Conservation (phyloP, 352 stramenopile species). For the Globisporangium takayamanum region DNA sequence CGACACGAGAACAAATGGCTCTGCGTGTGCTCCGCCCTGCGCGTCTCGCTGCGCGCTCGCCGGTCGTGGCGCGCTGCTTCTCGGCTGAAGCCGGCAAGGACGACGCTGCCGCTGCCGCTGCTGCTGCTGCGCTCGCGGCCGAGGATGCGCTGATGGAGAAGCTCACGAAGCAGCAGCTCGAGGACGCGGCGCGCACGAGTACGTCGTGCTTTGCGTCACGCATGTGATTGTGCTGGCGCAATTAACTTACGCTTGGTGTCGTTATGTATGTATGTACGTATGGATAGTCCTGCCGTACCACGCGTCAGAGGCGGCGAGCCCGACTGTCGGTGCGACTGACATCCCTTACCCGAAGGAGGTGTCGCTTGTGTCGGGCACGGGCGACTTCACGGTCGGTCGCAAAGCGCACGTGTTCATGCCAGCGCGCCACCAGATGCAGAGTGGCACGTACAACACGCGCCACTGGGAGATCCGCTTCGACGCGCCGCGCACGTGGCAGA, state of each 20-base stretch:
- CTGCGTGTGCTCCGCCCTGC: conserved; percentile 34
- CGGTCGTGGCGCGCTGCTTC: conserved; percentile 29
- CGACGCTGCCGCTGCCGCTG: conserved; percentile 11
- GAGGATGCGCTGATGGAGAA: conserved; percentile 42
- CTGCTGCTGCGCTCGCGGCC: conserved; percentile 24
- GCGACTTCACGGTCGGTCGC: conserved; percentile 53
- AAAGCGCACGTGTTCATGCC: conserved; percentile 74
- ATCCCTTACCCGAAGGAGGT: conserved; percentile 62
- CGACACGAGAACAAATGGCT: conserved; percentile 22
- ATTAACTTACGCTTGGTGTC: not conserved
- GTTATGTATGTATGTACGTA: not conserved
- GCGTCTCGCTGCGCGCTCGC: conserved; percentile 8
- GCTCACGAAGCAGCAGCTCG: conserved; percentile 33
- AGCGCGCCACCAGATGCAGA: conserved; percentile 82
- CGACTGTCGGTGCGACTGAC: conserved; percentile 37
- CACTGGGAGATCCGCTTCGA: conserved; percentile 86
- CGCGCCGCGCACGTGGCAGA: conserved; percentile 78
- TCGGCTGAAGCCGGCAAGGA: conserved; percentile 38
- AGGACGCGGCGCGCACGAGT: conserved; percentile 52
- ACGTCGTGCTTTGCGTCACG: conserved; percentile 6
- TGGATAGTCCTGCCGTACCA: conserved; percentile 58
- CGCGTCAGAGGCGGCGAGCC: conserved; percentile 36
- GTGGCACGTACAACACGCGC: conserved; percentile 69
- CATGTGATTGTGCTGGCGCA: not conserved
- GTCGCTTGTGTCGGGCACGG: conserved; percentile 55